Evolutionary conservation across 202 grass and related monocot species (phyloP).

Genomic region (Elaeis oleifera): DNA sequence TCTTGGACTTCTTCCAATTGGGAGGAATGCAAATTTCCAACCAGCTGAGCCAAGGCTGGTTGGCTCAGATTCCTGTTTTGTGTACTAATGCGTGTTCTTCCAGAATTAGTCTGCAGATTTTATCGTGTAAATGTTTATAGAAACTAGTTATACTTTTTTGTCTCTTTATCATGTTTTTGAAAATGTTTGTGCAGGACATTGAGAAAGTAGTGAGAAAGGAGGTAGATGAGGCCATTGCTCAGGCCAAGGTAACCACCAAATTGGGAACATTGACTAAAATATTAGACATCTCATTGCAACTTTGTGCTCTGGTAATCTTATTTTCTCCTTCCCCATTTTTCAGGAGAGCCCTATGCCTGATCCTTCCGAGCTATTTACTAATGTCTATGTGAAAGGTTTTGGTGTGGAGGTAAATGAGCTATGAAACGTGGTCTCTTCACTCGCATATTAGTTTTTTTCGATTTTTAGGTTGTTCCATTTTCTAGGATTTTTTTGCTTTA

Average conservation of each 20-base stretch:
- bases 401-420: slow-evolving; percentile 53
- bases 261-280: slow-evolving; percentile 4
- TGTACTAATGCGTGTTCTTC: not conserved
- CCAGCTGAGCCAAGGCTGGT: too few relatives aligned
- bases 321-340: slow-evolving; percentile 26
- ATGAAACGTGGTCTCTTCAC: not conserved
- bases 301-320: slow-evolving; percentile 16
- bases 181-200: slow-evolving; percentile 36
- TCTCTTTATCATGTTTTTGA: slow-evolving; percentile 2
- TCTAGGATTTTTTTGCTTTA: not conserved
- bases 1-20: too few relatives aligned
- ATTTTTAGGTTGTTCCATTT: not conserved
- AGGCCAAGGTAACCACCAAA: slow-evolving; percentile 56
- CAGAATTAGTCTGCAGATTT: not conserved
- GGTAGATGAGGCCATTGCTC: slow-evolving; percentile 77
- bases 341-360: slow-evolving; percentile 94
- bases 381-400: slow-evolving; percentile 79
- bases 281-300: not conserved
- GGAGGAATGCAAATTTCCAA: too few relatives aligned
- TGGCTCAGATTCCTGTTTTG: too few relatives aligned
- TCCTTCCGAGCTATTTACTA: slow-evolving; percentile 79
- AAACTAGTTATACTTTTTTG: not conserved
- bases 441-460: not conserved
- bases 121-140: not conserved
- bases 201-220: slow-evolving; percentile 89